Conservation (phyloP, 805 yeast genomes). For the Saccharomycopsis schoenii region DNA sequence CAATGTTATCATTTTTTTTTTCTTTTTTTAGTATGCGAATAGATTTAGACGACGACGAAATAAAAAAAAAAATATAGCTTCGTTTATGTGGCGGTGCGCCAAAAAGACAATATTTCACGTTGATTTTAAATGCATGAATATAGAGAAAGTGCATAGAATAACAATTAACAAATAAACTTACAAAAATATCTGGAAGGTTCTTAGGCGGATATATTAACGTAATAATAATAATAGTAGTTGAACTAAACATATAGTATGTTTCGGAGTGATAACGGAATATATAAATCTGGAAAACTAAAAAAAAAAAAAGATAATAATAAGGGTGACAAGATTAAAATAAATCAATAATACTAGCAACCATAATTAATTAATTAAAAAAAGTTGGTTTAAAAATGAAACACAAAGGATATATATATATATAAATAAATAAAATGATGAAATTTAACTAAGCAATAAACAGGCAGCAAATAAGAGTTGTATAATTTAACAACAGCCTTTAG, state of each 20-base stretch:
- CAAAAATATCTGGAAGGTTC: not conserved
- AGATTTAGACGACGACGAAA: not conserved
- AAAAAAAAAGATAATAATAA: no score
- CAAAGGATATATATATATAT: not conserved
- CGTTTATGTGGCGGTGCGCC: not conserved
- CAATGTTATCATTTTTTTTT: not conserved
- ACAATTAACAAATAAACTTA: not conserved
- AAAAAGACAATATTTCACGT: not conserved
- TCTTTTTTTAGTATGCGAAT: not conserved
- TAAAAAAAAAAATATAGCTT: not conserved
- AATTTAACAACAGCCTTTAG: conserved; percentile 11
- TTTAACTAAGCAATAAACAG: not conserved
- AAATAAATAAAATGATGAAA: not conserved
- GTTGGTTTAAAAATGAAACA: not conserved
- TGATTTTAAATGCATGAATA: not conserved
- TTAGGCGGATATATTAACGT: not conserved
- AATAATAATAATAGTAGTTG: not conserved
- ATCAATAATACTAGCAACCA: not conserved
- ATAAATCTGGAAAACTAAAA: not conserved
- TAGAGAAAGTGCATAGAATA: not conserved
- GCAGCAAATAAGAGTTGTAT: not conserved
- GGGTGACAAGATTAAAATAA: not conserved
- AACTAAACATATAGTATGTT: not conserved
- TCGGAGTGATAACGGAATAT: not conserved
- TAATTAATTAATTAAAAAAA: not conserved